Evolutionary conservation across 2,329 filamentous ascomycete genomes (phyloP).

Genomic region (Paradendryphiella salina): DNA sequence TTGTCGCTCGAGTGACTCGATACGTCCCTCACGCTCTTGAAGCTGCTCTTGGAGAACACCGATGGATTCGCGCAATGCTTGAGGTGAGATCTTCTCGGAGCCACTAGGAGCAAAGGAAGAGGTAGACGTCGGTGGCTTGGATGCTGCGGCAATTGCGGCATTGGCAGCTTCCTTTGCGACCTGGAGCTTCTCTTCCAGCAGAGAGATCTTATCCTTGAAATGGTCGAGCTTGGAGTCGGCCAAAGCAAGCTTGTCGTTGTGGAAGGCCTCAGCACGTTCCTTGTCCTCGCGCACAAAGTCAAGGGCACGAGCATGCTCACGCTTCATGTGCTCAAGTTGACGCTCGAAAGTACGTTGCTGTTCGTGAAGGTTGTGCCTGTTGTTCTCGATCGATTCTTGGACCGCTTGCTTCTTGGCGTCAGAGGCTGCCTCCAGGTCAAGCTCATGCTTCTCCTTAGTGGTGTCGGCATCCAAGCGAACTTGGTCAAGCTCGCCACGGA

Average conservation of each 20-base stretch:
- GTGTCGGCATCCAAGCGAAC: conserved; percentile 79
- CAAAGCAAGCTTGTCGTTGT: conserved; percentile 78
- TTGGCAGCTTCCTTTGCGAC: conserved; percentile 85
- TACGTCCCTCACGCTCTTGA: conserved; percentile 86
- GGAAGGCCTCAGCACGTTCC: conserved; percentile 75
- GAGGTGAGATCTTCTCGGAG: conserved; percentile 88
- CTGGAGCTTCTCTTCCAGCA: conserved; percentile 88
- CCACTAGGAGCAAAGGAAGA: conserved; percentile 43
- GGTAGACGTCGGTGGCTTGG: conserved; percentile 53
- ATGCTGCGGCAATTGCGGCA: conserved; percentile 74
- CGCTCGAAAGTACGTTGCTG: conserved; percentile 49
- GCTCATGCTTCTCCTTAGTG: conserved; percentile 76
- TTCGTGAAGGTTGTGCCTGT: conserved; percentile 60
- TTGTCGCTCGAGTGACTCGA: conserved; percentile 81
- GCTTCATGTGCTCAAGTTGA: conserved; percentile 50
- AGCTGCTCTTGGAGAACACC: conserved; percentile 95
- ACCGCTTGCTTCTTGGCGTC: conserved; percentile 66
- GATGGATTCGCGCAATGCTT: conserved; percentile 93
- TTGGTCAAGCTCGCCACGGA: conserved; percentile 76
- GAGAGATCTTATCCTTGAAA: conserved; percentile 79
- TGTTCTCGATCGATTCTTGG: conserved; percentile 57
- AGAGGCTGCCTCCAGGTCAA: conserved; percentile 80
- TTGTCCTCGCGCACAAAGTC: conserved; percentile 78
- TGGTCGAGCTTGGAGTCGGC: conserved; percentile 83
- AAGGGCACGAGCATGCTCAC: conserved; percentile 66